phyloP scores from a whole-genome alignment of 495 filamentous ascomycete species.

The Penicillium maclennaniae region DNA sequence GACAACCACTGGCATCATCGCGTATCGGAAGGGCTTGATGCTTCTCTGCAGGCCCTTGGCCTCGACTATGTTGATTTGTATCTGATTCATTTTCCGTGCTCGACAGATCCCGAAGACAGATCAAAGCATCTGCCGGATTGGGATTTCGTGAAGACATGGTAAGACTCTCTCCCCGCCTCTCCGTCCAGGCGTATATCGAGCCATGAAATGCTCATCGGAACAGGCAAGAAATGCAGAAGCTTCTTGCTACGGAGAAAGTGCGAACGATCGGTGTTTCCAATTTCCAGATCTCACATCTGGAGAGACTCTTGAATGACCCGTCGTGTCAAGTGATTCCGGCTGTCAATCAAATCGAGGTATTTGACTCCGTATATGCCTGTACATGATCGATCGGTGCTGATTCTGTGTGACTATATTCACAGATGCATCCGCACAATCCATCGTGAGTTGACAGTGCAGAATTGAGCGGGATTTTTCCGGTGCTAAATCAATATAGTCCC shows the following conservation, averaged over 20 bases:
- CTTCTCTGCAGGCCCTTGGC: slow-evolving; percentile 53
- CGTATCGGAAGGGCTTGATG: slow-evolving; percentile 45
- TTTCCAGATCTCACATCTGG: slow-evolving; percentile 45
- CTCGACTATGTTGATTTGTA: slow-evolving; percentile 69
- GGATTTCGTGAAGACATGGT: neutral
- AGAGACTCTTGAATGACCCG: slow-evolving; percentile 33
- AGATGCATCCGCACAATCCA: neutral
- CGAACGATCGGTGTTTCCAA: slow-evolving; percentile 59
- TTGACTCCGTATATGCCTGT: slow-evolving; percentile 56
- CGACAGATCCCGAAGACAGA: slow-evolving; percentile 23
- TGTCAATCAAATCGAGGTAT: slow-evolving; percentile 56
- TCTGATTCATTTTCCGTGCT: slow-evolving; percentile 63
- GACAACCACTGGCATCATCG: slow-evolving; percentile 37
- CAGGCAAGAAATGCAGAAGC: slow-evolving; percentile 58
- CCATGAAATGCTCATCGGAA: slow-evolving; percentile 49
- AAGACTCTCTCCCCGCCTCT: neutral
- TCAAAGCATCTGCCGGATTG: slow-evolving; percentile 39
- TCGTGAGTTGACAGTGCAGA: neutral
- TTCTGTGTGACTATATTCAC: too few species aligned
- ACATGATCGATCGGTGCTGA: slow-evolving; percentile 28
- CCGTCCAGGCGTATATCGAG: slow-evolving; percentile 19
- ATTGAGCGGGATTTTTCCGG: too few species aligned
- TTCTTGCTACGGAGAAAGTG: slow-evolving; percentile 53
- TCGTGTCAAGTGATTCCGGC: slow-evolving; percentile 39
- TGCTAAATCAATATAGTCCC: neutral